Evolutionary conservation across 1,284 basidiomycete species (phyloP), one percentile per base, ranked within the genome.

Genomic region (Pterulicium gracile): DNA sequence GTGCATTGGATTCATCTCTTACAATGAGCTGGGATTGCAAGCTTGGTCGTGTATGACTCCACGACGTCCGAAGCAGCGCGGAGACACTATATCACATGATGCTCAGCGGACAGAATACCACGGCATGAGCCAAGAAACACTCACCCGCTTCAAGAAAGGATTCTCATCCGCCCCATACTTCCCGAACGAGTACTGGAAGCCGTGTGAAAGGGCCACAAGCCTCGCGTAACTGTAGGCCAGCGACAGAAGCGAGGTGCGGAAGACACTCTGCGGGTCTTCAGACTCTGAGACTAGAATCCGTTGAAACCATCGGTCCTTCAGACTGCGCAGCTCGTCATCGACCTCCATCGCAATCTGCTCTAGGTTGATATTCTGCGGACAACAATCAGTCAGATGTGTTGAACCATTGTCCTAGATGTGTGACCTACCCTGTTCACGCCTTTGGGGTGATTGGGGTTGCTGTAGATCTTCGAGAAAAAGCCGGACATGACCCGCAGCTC

Each of bases 151-250:
- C 51, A 88, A 67, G 57, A 87, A 83, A 7, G 76, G 72, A 48
- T 78, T 76, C 54, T 81, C 79, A 36, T 73, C 70, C 4, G 69
- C 61, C 36, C 72, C 59, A 42, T 64, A 71, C 60, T 74, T 81
- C 36, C 73, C 75, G 59, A 77, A 81, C 1, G 79, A 74, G 54
- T 87, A 77, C 57, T 87, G 84, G 66, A 88, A 82, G 4, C 83
- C 85, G 52, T 81, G 81, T 0, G 84, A 83, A 32, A 88, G 63
- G 1, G 75, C 79, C 3, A 79, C 67, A 42, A 88, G 68, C 14
- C 85, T 74, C 2, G 77, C 70, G 52, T 88, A 88, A 45, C 77
- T 77, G 56, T 75, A 83, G 3, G 75, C 80, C 47, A 87, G 61
- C 53, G 68, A 74, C 49, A 87, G 63, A 3, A 87, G 58, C 2